These are phyloP conservation scores for Pelagophyceae sp. DNA, from an alignment of 352 stramenopile species.

Conservation along the genomic window DNA sequence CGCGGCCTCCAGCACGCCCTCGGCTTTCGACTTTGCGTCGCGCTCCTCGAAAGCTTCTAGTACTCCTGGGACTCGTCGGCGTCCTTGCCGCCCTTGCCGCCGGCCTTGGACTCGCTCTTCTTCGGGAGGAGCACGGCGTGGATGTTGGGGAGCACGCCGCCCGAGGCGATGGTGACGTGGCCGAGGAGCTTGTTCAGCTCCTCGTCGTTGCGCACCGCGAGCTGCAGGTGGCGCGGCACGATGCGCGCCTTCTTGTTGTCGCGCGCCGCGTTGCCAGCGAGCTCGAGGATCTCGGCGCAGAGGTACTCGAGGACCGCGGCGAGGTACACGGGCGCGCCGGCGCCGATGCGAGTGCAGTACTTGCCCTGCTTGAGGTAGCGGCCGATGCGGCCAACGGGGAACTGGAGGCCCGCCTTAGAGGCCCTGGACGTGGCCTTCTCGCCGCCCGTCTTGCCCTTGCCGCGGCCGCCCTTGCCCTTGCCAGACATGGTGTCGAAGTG, in stretches of 20 bases:
- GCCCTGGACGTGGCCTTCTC: no score
- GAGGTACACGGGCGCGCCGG: constrained; percentile 84
- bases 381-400: constrained; percentile 84
- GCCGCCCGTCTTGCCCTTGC: no score
- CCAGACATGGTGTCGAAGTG: no score
- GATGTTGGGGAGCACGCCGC: constrained; percentile 91
- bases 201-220: constrained; percentile 87
- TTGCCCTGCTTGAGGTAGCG: constrained; percentile 82
- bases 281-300: constrained; percentile 74
- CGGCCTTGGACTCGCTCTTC: constrained; percentile 39
- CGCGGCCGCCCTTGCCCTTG: no score
- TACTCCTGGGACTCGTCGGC: constrained; percentile 19
- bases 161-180: constrained; percentile 82
- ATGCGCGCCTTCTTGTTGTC: constrained; percentile 93
- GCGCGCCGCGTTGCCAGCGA: constrained; percentile 78
- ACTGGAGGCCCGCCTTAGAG: constrained; percentile 85
- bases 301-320: constrained; percentile 77
- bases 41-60: not conserved
- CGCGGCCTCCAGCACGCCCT: not conserved
- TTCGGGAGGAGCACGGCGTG: constrained; percentile 78
- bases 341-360: constrained; percentile 77
- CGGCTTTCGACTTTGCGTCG: not conserved
- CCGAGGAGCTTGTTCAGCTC: constrained; percentile 89
- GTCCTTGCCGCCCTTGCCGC: constrained; percentile 37
- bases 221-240: constrained; percentile 87